Percentiles rank a stretch among this genome's conserved stretches.
phyloP scores from a whole-genome alignment of 2,329 filamentous ascomycete genomes.

The Polytolypa hystricis region DNA sequence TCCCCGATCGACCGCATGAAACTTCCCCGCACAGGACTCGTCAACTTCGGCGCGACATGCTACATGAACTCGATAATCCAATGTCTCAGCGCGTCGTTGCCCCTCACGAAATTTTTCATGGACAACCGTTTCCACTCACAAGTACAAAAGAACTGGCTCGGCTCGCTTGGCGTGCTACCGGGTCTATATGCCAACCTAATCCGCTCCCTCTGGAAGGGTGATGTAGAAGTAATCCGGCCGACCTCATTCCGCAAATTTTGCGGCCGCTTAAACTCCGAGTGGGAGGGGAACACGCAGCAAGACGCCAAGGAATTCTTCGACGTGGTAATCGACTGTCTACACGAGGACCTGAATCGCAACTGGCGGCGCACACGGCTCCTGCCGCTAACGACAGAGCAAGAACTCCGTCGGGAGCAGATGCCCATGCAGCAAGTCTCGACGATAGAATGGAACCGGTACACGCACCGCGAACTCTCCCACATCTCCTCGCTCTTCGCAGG shows the following conservation, averaged over 20 bases:
- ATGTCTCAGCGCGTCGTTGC: constrained; percentile 61
- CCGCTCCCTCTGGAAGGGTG: constrained; percentile 51
- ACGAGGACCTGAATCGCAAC: constrained; percentile 71
- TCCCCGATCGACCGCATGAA: constrained; percentile 34
- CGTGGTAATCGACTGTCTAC: constrained; percentile 69
- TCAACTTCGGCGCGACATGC: constrained; percentile 73
- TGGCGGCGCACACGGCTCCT: constrained; percentile 49
- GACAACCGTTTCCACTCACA: constrained; percentile 49
- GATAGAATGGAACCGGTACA: constrained; percentile 64
- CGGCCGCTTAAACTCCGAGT: constrained; percentile 51
- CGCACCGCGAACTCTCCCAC: constrained; percentile 59
- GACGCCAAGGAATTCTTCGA: constrained; percentile 84
- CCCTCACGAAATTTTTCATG: constrained; percentile 52
- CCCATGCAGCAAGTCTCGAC: constrained; percentile 54
- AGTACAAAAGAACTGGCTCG: constrained; percentile 57
- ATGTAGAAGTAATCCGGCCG: constrained; percentile 41
- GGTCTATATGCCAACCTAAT: constrained; percentile 52
- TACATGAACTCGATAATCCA: constrained; percentile 91
- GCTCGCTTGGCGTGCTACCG: constrained; percentile 50
- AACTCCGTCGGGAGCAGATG: constrained; percentile 49
- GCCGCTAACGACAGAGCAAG: constrained; percentile 48
- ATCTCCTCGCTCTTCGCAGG: constrained; percentile 72
- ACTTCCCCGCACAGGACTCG: constrained; percentile 59
- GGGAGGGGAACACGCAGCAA: constrained; percentile 68
- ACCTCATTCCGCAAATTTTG: constrained; percentile 57